These are phyloP conservation scores for Penicillium salamii DNA, from an alignment of 495 filamentous ascomycete species.

Conservation along the genomic window DNA sequence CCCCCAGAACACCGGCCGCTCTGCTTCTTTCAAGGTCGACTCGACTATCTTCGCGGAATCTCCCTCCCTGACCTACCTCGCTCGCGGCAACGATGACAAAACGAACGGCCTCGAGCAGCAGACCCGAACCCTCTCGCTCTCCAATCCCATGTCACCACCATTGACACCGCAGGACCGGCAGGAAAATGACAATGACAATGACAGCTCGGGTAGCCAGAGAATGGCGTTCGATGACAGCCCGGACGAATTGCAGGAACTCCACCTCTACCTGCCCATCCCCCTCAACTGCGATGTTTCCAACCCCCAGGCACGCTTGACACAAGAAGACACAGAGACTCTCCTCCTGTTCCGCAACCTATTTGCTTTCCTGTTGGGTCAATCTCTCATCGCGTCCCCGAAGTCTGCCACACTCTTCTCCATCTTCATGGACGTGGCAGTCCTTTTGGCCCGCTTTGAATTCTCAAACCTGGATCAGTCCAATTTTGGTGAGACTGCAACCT, in stretches of 20 bases:
- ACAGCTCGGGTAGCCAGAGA: slow-evolving; percentile 41
- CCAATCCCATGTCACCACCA: slow-evolving; percentile 41
- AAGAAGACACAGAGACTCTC: slow-evolving; percentile 64
- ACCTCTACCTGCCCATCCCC: slow-evolving; percentile 68
- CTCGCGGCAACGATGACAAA: slow-evolving; percentile 58
- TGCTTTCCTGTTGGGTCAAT: slow-evolving; percentile 78
- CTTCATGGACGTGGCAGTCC: slow-evolving; percentile 64
- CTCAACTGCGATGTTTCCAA: slow-evolving; percentile 48
- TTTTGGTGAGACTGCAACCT: slow-evolving; percentile 74
- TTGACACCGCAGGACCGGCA: slow-evolving; percentile 30
- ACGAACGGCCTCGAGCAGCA: slow-evolving; percentile 36
- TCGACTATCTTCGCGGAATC: slow-evolving; percentile 71
- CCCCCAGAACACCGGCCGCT: slow-evolving; percentile 59
- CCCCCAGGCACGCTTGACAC: slow-evolving; percentile 33
- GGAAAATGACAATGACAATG: slow-evolving; percentile 38
- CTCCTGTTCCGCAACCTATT: slow-evolving; percentile 86
- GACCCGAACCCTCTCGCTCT: slow-evolving; percentile 38
- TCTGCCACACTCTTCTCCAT: slow-evolving; percentile 69
- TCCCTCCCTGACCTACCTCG: slow-evolving; percentile 61
- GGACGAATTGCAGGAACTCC: slow-evolving; percentile 53
- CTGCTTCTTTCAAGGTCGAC: slow-evolving; percentile 76
- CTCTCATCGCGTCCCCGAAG: slow-evolving; percentile 71
- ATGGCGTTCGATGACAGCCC: slow-evolving; percentile 41
- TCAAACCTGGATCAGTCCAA: slow-evolving; percentile 76
- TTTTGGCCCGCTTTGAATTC: slow-evolving; percentile 74